A percentile compares a stretch with the other conserved stretches of the same genome.
These are phyloP conservation scores for Plenodomus tracheiphilus DNA, from an alignment of 2,329 filamentous ascomycete species.

Conservation along the genomic window DNA sequence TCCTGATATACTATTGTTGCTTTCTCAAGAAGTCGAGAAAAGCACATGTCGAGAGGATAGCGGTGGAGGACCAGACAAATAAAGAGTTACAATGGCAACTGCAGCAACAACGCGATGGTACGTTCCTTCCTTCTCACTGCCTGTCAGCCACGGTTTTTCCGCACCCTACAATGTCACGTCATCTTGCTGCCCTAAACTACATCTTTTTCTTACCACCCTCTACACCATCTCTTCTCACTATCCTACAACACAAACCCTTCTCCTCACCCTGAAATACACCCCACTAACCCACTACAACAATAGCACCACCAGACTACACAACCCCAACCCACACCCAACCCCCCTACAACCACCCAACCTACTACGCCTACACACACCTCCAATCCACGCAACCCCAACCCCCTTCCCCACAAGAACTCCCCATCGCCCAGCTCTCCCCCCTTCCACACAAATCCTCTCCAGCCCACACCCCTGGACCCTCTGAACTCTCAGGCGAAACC, in stretches of 20 bases:
- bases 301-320: slow-evolving; percentile 15
- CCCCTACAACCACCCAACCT: slow-evolving; percentile 2
- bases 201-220: neutral
- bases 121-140: neutral
- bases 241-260: too few relatives aligned
- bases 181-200: too few relatives aligned
- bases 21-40: slow-evolving; percentile 13
- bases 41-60: slow-evolving; percentile 1
- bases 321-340: neutral
- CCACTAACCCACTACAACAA: neutral
- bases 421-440: neutral
- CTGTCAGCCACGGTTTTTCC: too few relatives aligned
- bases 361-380: slow-evolving; percentile 1
- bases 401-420: slow-evolving; percentile 14
- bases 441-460: neutral
- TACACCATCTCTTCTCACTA: too few relatives aligned
- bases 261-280: neutral
- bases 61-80: neutral
- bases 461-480: slow-evolving; percentile 5
- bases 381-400: slow-evolving; percentile 2
- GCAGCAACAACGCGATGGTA: slow-evolving; percentile 1
- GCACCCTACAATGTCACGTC: too few relatives aligned
- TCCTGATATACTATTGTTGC: slow-evolving; percentile 21
- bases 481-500: neutral
- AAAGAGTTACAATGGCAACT: neutral